These are phyloP conservation scores for Yamadazyma oceani DNA, from an alignment of 1,139 yeast species.

Conservation along the genomic window DNA sequence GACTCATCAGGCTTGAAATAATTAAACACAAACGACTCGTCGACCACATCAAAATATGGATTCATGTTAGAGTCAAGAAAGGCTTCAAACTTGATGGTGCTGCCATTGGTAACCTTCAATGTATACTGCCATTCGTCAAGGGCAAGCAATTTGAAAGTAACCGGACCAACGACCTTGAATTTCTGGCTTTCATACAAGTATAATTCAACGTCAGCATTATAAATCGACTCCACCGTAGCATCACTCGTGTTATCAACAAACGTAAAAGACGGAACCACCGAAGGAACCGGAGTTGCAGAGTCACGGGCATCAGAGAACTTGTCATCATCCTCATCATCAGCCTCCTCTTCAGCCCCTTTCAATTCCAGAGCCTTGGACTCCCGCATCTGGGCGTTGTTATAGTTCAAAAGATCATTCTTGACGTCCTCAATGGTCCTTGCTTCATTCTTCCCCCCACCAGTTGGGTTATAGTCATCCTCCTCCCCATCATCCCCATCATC, in stretches of 20 bases:
- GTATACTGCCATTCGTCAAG: constrained; percentile 54
- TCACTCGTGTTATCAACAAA: background rate
- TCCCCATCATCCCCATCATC: constrained; percentile 26
- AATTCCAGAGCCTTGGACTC: too few relatives aligned
- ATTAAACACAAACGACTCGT: constrained; percentile 66
- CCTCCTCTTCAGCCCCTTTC: too few relatives aligned
- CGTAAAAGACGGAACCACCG: constrained; percentile 17
- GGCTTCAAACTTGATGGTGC: constrained; percentile 37
- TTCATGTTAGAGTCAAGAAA: constrained; percentile 51
- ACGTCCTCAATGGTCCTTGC: constrained; percentile 25
- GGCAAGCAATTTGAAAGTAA: constrained; percentile 40
- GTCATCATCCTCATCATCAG: constrained; percentile 6
- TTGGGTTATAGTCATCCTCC: too few relatives aligned
- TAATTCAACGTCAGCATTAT: constrained; percentile 3
- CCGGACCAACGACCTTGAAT: constrained; percentile 8
- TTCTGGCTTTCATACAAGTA: constrained; percentile 1
- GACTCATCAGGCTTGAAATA: constrained; percentile 24
- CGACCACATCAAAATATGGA: constrained; percentile 64
- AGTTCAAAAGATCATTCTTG: constrained; percentile 14
- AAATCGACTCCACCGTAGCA: background rate
- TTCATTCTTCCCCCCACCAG: constrained; percentile 3
- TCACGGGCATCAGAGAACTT: too few relatives aligned
- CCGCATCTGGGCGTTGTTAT: constrained; percentile 4
- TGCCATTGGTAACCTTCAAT: constrained; percentile 37
- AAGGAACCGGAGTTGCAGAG: too few relatives aligned